Conservation (phyloP, 768 basidiomycete genomes). For the Tylopilus rubrobrunneus region DNA sequence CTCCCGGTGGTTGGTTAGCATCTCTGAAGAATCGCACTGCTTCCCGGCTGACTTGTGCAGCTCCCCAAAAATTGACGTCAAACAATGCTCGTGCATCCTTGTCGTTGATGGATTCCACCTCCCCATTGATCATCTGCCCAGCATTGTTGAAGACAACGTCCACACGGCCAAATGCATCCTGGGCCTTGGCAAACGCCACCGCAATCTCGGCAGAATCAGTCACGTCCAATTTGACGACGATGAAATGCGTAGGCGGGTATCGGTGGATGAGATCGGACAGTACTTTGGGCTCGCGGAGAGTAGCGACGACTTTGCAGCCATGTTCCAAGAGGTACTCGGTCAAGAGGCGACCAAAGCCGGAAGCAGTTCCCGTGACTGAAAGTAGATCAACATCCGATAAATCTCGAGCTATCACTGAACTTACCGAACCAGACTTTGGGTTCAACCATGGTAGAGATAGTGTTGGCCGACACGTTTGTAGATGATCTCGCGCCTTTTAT, state of each 20-base stretch:
- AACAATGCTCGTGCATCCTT: constrained; percentile 33
- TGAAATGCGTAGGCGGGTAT: constrained; percentile 20
- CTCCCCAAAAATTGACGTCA: constrained; percentile 37
- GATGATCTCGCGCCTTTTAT: neutral
- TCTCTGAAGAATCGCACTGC: constrained; percentile 32
- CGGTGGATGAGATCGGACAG: constrained; percentile 27
- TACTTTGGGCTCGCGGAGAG: constrained; percentile 37
- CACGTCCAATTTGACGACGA: constrained; percentile 34
- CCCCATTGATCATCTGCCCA: constrained; percentile 24
- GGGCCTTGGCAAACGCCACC: constrained; percentile 26
- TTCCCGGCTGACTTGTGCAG: constrained; percentile 27
- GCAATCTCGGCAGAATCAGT: constrained; percentile 21
- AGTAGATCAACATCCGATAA: neutral
- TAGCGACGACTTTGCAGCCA: constrained; percentile 40
- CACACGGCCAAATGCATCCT: constrained; percentile 31
- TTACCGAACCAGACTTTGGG: constrained; percentile 5
- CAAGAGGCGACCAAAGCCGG: constrained; percentile 39
- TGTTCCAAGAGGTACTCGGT: constrained; percentile 30
- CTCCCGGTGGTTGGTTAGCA: constrained; percentile 32
- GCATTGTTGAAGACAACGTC: constrained; percentile 41
- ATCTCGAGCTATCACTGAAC: neutral
- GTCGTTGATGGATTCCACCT: constrained; percentile 34
- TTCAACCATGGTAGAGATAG: neutral
- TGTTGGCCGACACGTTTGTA: neutral
- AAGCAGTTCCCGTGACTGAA: constrained; percentile 37